These are phyloP conservation scores for Panaeolus cyanescens DNA, from an alignment of 768 basidiomycete genomes.

Conservation along the genomic window DNA sequence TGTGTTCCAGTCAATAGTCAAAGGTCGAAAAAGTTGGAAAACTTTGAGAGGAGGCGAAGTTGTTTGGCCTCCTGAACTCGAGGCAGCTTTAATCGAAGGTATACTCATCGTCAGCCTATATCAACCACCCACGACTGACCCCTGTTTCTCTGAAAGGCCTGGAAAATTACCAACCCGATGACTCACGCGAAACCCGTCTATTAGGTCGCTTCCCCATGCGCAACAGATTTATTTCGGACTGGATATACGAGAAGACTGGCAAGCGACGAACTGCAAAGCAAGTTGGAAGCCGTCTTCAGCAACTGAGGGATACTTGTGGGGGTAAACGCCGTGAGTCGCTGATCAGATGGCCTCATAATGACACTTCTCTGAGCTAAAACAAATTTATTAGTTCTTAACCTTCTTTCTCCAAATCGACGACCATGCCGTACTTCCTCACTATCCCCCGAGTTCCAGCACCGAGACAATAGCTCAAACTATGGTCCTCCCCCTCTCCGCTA, in stretches of 20 bases:
- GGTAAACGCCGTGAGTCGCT: conserved; percentile 65
- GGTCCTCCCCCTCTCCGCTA: conserved; percentile 26
- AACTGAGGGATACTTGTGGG: conserved; percentile 72
- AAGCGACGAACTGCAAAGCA: conserved; percentile 75
- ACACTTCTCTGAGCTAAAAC: conserved; percentile 10
- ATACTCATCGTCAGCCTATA: conserved; percentile 9
- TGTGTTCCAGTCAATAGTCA: conserved; percentile 67
- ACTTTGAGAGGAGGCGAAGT: conserved; percentile 71
- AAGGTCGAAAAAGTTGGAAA: conserved; percentile 75
- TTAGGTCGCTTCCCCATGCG: conserved; percentile 78
- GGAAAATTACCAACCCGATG: conserved; percentile 70
- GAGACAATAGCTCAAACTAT: conserved; percentile 19
- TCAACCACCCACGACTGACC: not conserved
- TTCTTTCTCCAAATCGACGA: conserved; percentile 40
- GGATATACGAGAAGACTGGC: conserved; percentile 70
- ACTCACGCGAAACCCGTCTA: conserved; percentile 71
- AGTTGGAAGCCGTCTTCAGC: conserved; percentile 80
- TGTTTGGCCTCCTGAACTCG: conserved; percentile 80
- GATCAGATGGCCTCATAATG: conserved; percentile 5
- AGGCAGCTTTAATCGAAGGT: conserved; percentile 80
- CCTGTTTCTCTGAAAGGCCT: conserved; percentile 46
- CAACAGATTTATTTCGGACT: conserved; percentile 80
- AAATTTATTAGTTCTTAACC: conserved; percentile 42
- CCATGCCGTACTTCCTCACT: conserved; percentile 27
- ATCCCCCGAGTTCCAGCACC: conserved; percentile 28